phyloP scores from a whole-genome alignment of 495 filamentous ascomycete species.

The Annulohypoxylon moriforme region DNA sequence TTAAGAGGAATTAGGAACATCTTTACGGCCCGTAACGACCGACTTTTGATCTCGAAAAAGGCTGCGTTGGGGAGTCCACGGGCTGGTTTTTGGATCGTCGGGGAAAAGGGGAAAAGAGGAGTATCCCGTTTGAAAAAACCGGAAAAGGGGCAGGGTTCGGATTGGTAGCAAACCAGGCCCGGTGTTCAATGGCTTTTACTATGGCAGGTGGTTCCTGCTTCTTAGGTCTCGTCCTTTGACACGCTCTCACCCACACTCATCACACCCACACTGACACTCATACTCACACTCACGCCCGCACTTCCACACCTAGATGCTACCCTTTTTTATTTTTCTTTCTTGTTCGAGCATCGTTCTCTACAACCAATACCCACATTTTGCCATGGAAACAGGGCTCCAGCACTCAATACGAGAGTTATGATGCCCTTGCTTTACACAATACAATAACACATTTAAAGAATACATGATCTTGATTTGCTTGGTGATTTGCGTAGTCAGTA shows the following conservation, averaged over 20 bases:
- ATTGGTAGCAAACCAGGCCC: conserved; percentile 37
- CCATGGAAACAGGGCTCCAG: background rate
- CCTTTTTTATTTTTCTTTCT: conserved; percentile 13
- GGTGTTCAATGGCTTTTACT: conserved; percentile 36
- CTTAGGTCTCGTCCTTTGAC: conserved; percentile 12
- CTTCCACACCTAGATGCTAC: background rate
- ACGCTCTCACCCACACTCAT: conserved; percentile 10
- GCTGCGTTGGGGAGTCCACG: conserved; percentile 23
- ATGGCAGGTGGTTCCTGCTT: conserved; percentile 26
- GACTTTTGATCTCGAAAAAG: conserved; percentile 32
- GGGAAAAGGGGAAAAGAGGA: conserved; percentile 7
- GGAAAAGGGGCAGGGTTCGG: conserved; percentile 17
- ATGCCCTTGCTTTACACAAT: background rate
- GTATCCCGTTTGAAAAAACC: conserved; percentile 21
- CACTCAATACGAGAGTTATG: conserved; percentile 15
- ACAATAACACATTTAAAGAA: background rate
- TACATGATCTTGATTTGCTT: background rate
- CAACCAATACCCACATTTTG: conserved; percentile 25
- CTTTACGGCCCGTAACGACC: conserved; percentile 45
- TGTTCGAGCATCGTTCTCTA: conserved; percentile 18
- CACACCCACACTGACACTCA: conserved; percentile 6
- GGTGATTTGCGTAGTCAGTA: background rate
- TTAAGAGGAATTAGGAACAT: conserved; percentile 56
- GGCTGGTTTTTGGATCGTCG: conserved; percentile 19
- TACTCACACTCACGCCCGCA: background rate